These are phyloP conservation scores for Lipomyces chichibuensis DNA, from an alignment of 805 yeast species.

Conservation along the genomic window DNA sequence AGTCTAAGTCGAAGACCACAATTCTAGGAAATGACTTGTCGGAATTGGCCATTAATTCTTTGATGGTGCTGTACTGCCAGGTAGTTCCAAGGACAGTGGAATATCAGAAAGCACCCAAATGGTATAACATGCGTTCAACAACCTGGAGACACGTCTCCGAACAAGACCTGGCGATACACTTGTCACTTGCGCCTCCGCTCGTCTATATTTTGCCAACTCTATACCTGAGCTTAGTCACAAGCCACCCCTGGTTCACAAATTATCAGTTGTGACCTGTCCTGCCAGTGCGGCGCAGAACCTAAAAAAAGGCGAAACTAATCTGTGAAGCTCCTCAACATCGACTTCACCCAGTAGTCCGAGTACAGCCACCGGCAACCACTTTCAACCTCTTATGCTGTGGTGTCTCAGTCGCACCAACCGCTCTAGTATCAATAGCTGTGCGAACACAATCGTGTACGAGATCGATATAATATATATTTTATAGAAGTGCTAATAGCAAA, in stretches of 20 bases:
- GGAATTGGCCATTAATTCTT: not conserved
- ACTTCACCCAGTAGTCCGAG: not conserved
- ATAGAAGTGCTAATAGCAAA: too few species aligned
- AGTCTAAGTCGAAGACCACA: conserved; percentile 75
- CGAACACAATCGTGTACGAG: not conserved
- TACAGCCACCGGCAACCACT: not conserved
- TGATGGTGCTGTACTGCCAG: not conserved
- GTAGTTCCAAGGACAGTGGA: not conserved
- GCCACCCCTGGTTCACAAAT: not conserved
- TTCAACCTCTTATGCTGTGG: not conserved
- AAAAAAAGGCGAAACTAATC: not conserved
- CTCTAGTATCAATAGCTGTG: not conserved
- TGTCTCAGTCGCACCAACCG: not conserved
- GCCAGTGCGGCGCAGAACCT: not conserved
- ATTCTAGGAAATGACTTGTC: conserved; percentile 48
- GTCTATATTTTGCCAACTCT: too few species aligned
- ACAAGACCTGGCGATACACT: too few species aligned
- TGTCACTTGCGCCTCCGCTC: too few species aligned
- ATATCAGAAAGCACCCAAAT: not conserved
- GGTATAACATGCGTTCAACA: not conserved
- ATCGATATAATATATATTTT: too few species aligned
- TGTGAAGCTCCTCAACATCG: not conserved
- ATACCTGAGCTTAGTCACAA: not conserved
- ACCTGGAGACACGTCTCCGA: too few species aligned
- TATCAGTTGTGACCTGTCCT: not conserved